Percentiles rank a stretch among this genome's conserved stretches.
phyloP scores from a whole-genome alignment of 768 basidiomycete species.

The Daedaleopsis sinensis region DNA sequence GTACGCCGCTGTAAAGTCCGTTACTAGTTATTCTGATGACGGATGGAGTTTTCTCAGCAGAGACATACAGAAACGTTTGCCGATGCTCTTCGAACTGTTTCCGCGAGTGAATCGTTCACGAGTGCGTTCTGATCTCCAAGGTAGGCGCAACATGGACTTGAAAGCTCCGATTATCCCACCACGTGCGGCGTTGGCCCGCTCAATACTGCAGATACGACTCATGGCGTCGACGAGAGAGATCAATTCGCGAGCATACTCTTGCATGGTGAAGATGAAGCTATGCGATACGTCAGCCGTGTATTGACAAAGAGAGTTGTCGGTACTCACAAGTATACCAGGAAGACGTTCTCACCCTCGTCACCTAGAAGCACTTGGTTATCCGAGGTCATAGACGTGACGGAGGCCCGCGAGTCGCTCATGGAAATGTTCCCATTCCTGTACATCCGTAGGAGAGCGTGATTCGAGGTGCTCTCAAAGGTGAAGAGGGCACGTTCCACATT shows the following conservation, averaged over 20 bases:
- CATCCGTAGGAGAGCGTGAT: conserved; percentile 77
- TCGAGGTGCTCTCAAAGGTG: conserved; percentile 81
- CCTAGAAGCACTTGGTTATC: conserved; percentile 44
- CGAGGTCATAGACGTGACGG: conserved; percentile 27
- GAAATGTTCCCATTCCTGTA: conserved; percentile 54
- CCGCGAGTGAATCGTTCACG: conserved; percentile 1
- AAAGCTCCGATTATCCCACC: conserved; percentile 45
- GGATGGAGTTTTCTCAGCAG: conserved; percentile 1
- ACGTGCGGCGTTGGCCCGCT: conserved; percentile 47
- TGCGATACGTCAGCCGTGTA: background rate
- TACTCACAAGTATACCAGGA: conserved; percentile 91
- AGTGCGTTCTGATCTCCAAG: background rate
- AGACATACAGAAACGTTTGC: conserved; percentile 32
- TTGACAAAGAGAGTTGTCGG: background rate
- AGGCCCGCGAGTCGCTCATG: conserved; percentile 22
- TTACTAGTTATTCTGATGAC: background rate
- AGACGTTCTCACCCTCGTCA: conserved; percentile 79
- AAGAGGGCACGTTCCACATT: conserved; percentile 69
- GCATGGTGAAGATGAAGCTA: conserved; percentile 95
- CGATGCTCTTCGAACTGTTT: conserved; percentile 19
- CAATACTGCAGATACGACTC: conserved; percentile 71
- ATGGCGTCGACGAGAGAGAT: conserved; percentile 84
- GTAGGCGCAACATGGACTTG: conserved; percentile 2
- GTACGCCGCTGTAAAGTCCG: conserved; percentile 45
- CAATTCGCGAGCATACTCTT: conserved; percentile 90